A percentile compares a stretch with the other conserved stretches of the same genome.
Conservation (phyloP, 2,329 filamentous ascomycete genomes). For the Aspergillus brunneoviolaceus region DNA sequence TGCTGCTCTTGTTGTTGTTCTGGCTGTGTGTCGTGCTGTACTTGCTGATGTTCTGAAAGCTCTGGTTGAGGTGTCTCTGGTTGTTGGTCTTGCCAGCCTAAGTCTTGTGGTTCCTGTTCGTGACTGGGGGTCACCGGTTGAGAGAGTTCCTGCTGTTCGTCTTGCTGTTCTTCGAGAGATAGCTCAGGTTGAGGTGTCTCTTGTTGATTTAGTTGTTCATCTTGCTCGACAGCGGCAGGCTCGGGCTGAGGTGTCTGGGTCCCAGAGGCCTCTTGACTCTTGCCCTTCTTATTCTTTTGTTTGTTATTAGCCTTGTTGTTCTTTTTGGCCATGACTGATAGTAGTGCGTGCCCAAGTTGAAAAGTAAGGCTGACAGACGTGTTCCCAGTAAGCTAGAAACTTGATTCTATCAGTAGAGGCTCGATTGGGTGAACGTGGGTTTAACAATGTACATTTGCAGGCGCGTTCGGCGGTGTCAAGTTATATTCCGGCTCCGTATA, state of each 20-base stretch:
- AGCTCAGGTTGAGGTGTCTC: conserved; percentile 12
- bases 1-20: conserved; percentile 4
- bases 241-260: conserved; percentile 26
- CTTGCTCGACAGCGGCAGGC: conserved; percentile 24
- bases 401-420: conserved; percentile 26
- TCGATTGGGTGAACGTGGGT: conserved; percentile 29
- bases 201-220: conserved; percentile 18
- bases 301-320: conserved; percentile 31
- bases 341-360: conserved; percentile 34
- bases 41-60: conserved; percentile 5
- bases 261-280: conserved; percentile 30
- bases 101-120: conserved; percentile 1
- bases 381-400: conserved; percentile 33
- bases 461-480: conserved; percentile 27
- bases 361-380: conserved; percentile 25
- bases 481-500: conserved; percentile 34
- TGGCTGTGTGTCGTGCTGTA: conserved; percentile 1
- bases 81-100: conserved; percentile 13
- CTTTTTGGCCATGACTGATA: conserved; percentile 30
- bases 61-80: conserved; percentile 6
- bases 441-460: conserved; percentile 35
- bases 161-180: background rate
- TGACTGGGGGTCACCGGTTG: conserved; percentile 5
- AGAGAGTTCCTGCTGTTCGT: conserved; percentile 10
- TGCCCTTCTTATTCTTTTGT: conserved; percentile 37